A percentile compares a stretch with the other conserved stretches of the same genome.
phyloP scores from a whole-genome alignment of 106 monocot species.

The Dendrobium catenatum region DNA sequence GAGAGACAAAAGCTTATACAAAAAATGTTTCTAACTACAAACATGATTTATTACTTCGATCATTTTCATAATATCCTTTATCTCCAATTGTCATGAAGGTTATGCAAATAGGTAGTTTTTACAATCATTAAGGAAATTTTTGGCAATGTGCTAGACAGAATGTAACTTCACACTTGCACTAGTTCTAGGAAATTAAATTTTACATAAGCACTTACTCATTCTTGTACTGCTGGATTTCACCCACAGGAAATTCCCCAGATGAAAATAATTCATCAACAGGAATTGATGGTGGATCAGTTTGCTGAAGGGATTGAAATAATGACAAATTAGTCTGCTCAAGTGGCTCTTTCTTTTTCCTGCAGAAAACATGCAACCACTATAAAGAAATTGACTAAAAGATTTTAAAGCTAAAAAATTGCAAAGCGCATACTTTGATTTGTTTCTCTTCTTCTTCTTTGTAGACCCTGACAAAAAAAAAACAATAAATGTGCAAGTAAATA shows the following conservation, averaged over 20 bases:
- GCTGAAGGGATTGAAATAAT: conserved; percentile 20
- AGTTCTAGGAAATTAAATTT: not conserved
- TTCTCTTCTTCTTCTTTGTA: conserved; percentile 13
- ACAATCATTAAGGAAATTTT: not conserved
- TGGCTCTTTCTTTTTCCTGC: conserved; percentile 89
- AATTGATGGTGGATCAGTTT: conserved; percentile 93
- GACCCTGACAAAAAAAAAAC: not conserved
- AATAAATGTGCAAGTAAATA: not conserved
- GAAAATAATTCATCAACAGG: conserved; percentile 85
- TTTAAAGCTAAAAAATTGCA: not conserved
- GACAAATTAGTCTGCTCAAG: conserved; percentile 56
- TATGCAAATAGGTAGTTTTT: not conserved
- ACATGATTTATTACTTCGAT: not conserved
- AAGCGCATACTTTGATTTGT: conserved; percentile 7
- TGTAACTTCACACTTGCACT: not conserved
- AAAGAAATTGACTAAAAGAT: not conserved
- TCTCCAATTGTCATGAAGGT: not conserved
- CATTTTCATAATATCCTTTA: not conserved
- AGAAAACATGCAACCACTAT: not conserved
- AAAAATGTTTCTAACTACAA: not conserved
- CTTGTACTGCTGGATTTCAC: conserved; percentile 97
- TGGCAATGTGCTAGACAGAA: not conserved
- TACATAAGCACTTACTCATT: conserved; percentile 65
- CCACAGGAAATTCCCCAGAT: conserved; percentile 76
- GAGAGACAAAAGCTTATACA: not conserved